A percentile compares a stretch with the other conserved stretches of the same genome.
Evolutionary conservation across 2,329 filamentous ascomycete species (phyloP).

Genomic region (Fusarium sarcochroum): DNA sequence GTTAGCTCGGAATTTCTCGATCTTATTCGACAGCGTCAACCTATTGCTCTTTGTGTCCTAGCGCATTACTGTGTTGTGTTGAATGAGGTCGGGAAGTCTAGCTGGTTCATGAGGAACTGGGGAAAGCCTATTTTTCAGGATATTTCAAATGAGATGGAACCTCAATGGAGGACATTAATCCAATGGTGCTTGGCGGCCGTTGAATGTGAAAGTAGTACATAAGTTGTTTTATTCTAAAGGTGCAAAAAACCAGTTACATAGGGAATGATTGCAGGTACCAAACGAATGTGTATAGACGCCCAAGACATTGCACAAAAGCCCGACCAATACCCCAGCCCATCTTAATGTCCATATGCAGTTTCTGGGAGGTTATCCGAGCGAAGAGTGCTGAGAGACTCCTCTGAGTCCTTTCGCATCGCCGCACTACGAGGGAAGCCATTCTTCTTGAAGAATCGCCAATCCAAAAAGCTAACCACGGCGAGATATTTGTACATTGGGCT

Average conservation of each 20-base stretch:
- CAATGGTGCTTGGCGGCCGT: slow-evolving; percentile 34
- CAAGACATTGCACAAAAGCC: not conserved
- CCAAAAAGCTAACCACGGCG: slow-evolving; percentile 5
- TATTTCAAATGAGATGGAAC: slow-evolving; percentile 14
- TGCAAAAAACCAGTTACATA: not conserved
- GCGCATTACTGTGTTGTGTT: slow-evolving; percentile 37
- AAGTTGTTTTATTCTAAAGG: not conserved
- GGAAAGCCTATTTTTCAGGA: slow-evolving; percentile 20
- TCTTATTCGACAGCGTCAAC: slow-evolving; percentile 30
- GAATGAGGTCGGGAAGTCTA: slow-evolving; percentile 12
- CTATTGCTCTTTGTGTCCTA: slow-evolving; percentile 27
- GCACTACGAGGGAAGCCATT: not conserved
- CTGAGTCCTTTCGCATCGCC: not conserved
- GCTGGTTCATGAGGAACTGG: slow-evolving; percentile 39
- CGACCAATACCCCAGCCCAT: no score
- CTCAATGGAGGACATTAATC: slow-evolving; percentile 10
- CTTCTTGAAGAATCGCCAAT: slow-evolving; percentile 21
- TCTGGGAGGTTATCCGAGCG: not conserved
- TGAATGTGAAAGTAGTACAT: not conserved
- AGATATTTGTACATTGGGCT: slow-evolving; percentile 11
- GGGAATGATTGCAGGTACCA: slow-evolving; percentile 58
- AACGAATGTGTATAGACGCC: not conserved
- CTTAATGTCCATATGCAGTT: not conserved
- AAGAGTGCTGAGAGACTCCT: not conserved
- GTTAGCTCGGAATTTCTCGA: slow-evolving; percentile 33